Evolutionary conservation across 2,329 filamentous ascomycete species (phyloP), one percentile per base, ranked within the genome.

Genomic region (Leptographium radiaticola): DNA sequence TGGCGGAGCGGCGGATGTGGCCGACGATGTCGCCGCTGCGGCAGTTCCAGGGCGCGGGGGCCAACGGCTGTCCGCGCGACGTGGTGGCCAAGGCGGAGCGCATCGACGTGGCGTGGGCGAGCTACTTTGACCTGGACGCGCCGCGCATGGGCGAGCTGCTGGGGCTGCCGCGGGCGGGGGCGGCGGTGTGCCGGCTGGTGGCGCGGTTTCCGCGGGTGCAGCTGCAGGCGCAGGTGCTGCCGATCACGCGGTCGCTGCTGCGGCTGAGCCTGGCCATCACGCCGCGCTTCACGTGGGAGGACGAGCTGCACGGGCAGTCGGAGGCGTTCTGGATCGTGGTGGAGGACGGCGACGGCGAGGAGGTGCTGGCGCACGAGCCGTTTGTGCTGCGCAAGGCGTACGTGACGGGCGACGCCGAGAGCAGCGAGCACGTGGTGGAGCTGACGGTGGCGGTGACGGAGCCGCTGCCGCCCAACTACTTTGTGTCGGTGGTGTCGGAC

Each of bases 1-100:
- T 95, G 89, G 93, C 91, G 0, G 93, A 98, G 73, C 95, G 95
- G 75, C 81, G 94, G 50, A 98, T 98, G 94, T 98, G 93, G 93
- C 90, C 91, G 15, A 97, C 91, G 7, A 98, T 97, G 93, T 88
- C 89, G 40, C 93, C 94, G 12, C 75, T 98, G 36, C 82, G 93
- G 53, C 93, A 98, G 64, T 98, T 98, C 65, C 80, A 86, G 4
- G 72, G 74, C 42, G 12, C 34, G 34, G 39, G 39, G 7, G 15
- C 39, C 6, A 42, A 42, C 39, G 30, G 25, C 2, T 95, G 89
- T 64, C 83, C 90, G 4, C 76, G 82, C 43, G 91, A 97, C 55
- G 87, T 97, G 52, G 74, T 97, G 49, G 83, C 88, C 60, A 97
- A 97, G 70, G 86, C 90, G 4, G 93, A 98, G 71, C 81, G 90